Conservation (phyloP, 2,329 filamentous ascomycete species). For the Pseudopyricularia cyperi region DNA sequence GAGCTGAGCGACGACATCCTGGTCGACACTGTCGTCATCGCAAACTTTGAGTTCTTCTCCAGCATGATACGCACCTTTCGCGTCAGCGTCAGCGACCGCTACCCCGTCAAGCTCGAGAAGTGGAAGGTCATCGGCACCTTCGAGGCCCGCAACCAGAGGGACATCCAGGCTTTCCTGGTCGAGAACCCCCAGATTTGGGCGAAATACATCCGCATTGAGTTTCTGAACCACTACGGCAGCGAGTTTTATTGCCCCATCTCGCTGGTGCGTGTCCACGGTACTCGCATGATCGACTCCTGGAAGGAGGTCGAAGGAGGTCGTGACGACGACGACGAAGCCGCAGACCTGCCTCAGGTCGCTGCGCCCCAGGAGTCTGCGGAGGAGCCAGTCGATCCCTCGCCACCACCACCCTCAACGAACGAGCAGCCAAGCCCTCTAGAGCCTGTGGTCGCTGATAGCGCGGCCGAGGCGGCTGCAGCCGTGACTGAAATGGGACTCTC, state of each 20-base stretch:
- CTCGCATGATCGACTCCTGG: constrained; percentile 89
- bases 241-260: constrained; percentile 96
- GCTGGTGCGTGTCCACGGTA: constrained; percentile 81
- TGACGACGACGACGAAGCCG: constrained; percentile 46
- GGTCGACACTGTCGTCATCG: constrained; percentile 91
- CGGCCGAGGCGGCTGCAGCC: not conserved
- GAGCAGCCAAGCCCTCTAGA: constrained; percentile 3
- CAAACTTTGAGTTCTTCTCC: constrained; percentile 98
- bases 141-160: constrained; percentile 81
- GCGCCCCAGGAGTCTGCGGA: constrained; percentile 15
- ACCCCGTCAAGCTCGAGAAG: constrained; percentile 81
- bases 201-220: constrained; percentile 82
- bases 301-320: constrained; percentile 63
- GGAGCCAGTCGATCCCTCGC: constrained; percentile 6
- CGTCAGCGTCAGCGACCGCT: constrained; percentile 86
- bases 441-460: not conserved
- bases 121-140: constrained; percentile 85
- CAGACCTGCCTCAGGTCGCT: constrained; percentile 6
- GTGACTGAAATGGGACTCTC: constrained; percentile 10
- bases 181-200: constrained; percentile 94
- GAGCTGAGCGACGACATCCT: constrained; percentile 80
- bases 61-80: constrained; percentile 89
- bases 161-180: constrained; percentile 90
- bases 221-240: constrained; percentile 85
- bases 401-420: constrained; percentile 7